Evolutionary conservation across 768 basidiomycete species (phyloP), one percentile per base, ranked within the genome.

Genomic region (Kwoniella sp.): DNA sequence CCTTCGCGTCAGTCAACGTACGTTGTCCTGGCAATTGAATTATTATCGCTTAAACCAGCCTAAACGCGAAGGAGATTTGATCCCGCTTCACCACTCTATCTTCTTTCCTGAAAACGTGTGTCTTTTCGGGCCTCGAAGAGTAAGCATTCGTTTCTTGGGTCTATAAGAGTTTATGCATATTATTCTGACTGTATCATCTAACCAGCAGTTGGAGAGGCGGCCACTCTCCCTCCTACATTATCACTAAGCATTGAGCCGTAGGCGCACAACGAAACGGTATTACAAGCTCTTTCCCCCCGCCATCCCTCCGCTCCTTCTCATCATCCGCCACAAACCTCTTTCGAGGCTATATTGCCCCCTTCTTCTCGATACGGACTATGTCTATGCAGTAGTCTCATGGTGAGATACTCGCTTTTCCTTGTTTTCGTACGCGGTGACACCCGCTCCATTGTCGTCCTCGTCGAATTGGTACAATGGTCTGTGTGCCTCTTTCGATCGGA

Each of bases 401-500:
- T 44, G 40, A 9, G 40, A 44, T 6, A 44, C 40, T 19, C 40
- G 7, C 40, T 44, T 44, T 15, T 44, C 40, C 40, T 44, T 44
- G 40, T 44, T 44, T 15, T 44, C 40, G 40, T 44, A 44, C 8
- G 40, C 40, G 4, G 40, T 15, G 17, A 44, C 40, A 19, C 40
- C 40, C 8, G 40, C 40, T 19, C 40, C 40, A 9, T 44, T 15
- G 8, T 54, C 52, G 27, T 54, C 52, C 24, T 54, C 52, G 17
- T 54, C 52, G 29, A 54, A 54, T 13, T 33, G 25, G 52, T 54
- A 54, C 27, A 54, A 27, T 2, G 52, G 52, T 21, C 27, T 29
- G 24, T 21, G 27, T 2, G 52, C 26, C 27, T 29, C 52, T 27
- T 54, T 54, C 24, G 52, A 54, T 29, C 52, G 52, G 27, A 54